phyloP scores from a whole-genome alignment of 1,284 basidiomycete genomes.

The Sporisorium graminicola region DNA sequence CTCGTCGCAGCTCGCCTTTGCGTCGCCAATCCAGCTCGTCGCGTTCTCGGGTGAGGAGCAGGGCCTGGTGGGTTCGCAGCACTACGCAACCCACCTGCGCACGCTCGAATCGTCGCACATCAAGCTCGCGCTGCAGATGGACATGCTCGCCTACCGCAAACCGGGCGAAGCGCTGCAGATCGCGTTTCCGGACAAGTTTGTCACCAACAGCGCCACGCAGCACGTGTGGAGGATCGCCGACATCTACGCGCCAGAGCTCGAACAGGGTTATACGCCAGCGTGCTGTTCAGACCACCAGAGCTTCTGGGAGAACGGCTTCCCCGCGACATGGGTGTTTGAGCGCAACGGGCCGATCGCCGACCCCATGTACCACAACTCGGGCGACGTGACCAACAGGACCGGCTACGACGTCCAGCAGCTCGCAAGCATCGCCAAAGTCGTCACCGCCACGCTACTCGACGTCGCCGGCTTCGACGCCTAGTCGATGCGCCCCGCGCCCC shows the following conservation, averaged over 20 bases:
- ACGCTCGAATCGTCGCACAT: slow-evolving; percentile 4
- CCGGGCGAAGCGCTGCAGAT: slow-evolving; percentile 66
- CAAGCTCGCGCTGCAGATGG: slow-evolving; percentile 54
- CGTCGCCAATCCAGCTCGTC: slow-evolving; percentile 61
- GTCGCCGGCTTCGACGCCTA: slow-evolving; percentile 34
- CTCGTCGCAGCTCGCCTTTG: slow-evolving; percentile 28
- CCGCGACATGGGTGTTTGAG: slow-evolving; percentile 68
- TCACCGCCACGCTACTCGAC: slow-evolving; percentile 54
- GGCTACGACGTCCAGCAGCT: slow-evolving; percentile 69
- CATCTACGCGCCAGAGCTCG: slow-evolving; percentile 62
- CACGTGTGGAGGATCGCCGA: slow-evolving; percentile 60
- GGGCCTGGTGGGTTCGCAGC: slow-evolving; percentile 57
- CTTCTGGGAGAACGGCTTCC: slow-evolving; percentile 58
- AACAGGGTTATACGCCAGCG: slow-evolving; percentile 56
- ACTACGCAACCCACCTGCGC: slow-evolving; percentile 38
- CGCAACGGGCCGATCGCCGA: slow-evolving; percentile 68
- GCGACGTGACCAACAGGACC: slow-evolving; percentile 55
- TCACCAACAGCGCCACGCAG: slow-evolving; percentile 50
- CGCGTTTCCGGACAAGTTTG: slow-evolving; percentile 66
- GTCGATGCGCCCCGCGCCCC: too few species aligned
- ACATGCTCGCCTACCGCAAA: slow-evolving; percentile 65
- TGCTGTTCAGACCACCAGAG: slow-evolving; percentile 70
- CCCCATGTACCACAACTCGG: slow-evolving; percentile 68
- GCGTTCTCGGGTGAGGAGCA: slow-evolving; percentile 70
- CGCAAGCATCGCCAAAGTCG: slow-evolving; percentile 57